Evolutionary conservation across 306 rosid species (phyloP), one percentile per base, ranked within the genome.

Genomic region (apple (Malus domestica)): DNA sequence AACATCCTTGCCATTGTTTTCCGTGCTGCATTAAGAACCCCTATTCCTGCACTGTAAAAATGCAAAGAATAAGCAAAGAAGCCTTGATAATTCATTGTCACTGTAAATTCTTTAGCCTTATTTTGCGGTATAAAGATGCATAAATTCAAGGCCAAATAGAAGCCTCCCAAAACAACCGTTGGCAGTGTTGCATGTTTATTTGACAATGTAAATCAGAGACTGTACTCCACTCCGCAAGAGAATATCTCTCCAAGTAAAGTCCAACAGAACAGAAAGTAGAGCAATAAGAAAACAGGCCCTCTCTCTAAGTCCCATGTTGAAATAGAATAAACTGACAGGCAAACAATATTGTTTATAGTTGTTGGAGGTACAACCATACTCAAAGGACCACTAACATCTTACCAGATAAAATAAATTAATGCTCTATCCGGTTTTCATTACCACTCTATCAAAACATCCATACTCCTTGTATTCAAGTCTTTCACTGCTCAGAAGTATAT

Each of bases 1-100:
- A 96, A 73, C 99, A 92, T 92, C 88, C 99, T 96, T 81, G 99
- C 97, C 99, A 96, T 96, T 80, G 99, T 96, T 85, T 92, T 89
- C 68, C 99, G 86, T 49, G 92, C 97, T 63, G 97, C 86, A 69
- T 96, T 92, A 68, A 96, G 86, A 81, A 96, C 98, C 38, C 99
- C 99, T 57, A 96, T 87, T 81, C 99, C 99, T 78, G 99, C 98
- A 88, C 99, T 96, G 97, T 86, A 89, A 75, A 69, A 75, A 27
- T 51, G 78, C 67, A 85, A 75, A 70, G 54, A 82, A 77, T 74
- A 79, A 76, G 62, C 76, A 74, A 83, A 59, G 46, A 76, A 73
- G 32, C 58, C 60, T 67, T 72, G 10, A 54, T 42, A 57, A 13
- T 75, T 35, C 57, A 81, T 10, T 73, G 42, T 72, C n/a, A 15